Base-by-base conservation (phyloP, 2,329 filamentous ascomycete species). In the Colletotrichum euphorbiae region DNA sequence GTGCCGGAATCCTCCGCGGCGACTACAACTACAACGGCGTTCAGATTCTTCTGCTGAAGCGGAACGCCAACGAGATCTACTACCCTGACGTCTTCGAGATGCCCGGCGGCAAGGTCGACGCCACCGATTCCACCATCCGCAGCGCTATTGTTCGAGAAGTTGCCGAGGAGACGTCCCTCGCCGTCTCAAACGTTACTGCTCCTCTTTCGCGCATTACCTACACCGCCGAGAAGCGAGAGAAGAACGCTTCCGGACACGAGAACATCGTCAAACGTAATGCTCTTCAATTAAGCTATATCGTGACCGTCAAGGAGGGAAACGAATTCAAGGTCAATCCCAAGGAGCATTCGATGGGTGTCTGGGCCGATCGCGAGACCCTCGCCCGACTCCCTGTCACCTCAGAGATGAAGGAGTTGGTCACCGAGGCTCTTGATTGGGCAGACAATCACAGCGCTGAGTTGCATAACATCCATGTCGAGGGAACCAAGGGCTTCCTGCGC, bases 31-130 rank as follows among this genome's bases (percentile, higher is more conserved):
- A 9, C 21, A 7, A 50, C 4, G 31, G 2, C 3, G 13, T 28
- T 4, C 28, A 17, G 1, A 28, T 65, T 24, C 56, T 69, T 4
- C 50, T 62, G 5, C 46, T 67, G 2, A 43, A 55, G 38, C 24
- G 57, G 8, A 51, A 59, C 36, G 4, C 57, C 9, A 3, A 40
- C 13, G 62, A 48, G 24, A 12, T 28, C 6, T 33, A 46, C 13
- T 67, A 48, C 15, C 45, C 48, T 0, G 31, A 28, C 15, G 54
- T 67, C 1, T 69, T 55, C 24, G 36, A 60, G 12, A 59, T 54
- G n/a, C 67, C 52, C 6, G 52, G 46, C 13, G 52, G 67, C 13
- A 62, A 62, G 42, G 38, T 62, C 1, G 54, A 67, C 13, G 19
- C 15, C 2, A 15, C 43, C 0, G 54, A 62, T 3, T 2, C 19